phyloP scores from a whole-genome alignment of 176 grass and related monocot species.

The Puya raimondii region DNA sequence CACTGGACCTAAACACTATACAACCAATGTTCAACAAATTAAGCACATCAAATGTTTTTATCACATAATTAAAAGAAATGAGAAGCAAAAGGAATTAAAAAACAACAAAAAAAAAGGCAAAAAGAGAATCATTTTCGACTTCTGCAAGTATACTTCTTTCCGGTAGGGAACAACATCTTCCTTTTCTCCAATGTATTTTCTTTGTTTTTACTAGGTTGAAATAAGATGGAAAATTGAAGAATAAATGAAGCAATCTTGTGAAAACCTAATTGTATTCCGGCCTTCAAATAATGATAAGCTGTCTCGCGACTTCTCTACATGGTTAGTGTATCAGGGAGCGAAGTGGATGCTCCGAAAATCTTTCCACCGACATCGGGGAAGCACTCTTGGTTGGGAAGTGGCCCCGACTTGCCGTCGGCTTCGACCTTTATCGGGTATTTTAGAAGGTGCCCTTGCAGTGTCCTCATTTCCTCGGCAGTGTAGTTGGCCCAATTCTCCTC shows the following conservation, averaged over 20 bases:
- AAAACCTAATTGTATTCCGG: background rate
- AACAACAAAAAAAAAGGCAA: too few species aligned
- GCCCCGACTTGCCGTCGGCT: constrained; percentile 40
- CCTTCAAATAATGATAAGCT: background rate
- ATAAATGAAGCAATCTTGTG: background rate
- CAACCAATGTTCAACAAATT: too few species aligned
- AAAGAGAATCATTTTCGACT: background rate
- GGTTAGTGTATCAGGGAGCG: constrained; percentile 75
- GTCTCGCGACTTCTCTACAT: constrained; percentile 29
- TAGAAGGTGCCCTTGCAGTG: constrained; percentile 68
- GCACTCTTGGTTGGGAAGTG: constrained; percentile 46
- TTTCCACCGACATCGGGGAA: constrained; percentile 87
- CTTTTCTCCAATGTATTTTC: background rate
- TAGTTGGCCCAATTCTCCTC: constrained; percentile 56
- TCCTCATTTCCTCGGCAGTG: constrained; percentile 31
- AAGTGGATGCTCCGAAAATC: constrained; percentile 52
- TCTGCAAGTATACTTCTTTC: background rate
- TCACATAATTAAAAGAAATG: background rate
- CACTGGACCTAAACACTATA: too few species aligned
- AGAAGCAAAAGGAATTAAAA: too few species aligned
- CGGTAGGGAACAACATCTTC: background rate
- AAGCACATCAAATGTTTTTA: too few species aligned
- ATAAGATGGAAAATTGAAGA: background rate
- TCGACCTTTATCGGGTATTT: constrained; percentile 78
- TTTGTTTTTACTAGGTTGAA: background rate